phyloP scores from a whole-genome alignment of 768 basidiomycete species.

The Amyloporia xantha region DNA sequence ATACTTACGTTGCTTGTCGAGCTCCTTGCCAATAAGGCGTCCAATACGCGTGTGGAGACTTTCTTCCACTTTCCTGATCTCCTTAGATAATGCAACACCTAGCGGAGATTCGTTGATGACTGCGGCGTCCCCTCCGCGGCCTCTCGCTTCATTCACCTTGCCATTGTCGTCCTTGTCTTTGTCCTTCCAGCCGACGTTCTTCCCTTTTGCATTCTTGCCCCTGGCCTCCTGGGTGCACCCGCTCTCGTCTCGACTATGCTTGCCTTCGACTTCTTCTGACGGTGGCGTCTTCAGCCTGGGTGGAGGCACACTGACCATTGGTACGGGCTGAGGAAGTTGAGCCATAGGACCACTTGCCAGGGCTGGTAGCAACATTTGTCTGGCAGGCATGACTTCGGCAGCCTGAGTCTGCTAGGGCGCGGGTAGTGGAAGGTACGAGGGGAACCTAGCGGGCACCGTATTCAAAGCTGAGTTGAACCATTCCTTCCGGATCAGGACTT shows the following conservation, averaged over 20 bases:
- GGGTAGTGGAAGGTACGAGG: conserved; percentile 30
- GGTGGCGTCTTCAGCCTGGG: conserved; percentile 57
- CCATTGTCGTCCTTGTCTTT: conserved; percentile 35
- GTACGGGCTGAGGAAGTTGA: conserved; percentile 13
- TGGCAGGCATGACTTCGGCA: conserved; percentile 17
- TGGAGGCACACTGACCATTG: conserved; percentile 14
- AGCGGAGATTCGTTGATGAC: conserved; percentile 47
- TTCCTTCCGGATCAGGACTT: conserved; percentile 79
- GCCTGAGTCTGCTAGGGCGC: conserved; percentile 21
- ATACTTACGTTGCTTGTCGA: conserved; percentile 81
- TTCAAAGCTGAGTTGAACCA: conserved; percentile 72
- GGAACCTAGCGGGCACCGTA: conserved; percentile 55
- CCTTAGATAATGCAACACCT: conserved; percentile 56
- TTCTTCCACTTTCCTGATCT: conserved; percentile 81
- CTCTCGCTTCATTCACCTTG: conserved; percentile 39
- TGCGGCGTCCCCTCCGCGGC: conserved; percentile 21
- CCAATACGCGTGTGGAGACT: conserved; percentile 69
- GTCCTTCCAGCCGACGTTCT: conserved; percentile 59
- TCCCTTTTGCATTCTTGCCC: conserved; percentile 42
- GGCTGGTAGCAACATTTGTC: conserved; percentile 10
- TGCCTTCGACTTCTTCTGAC: conserved; percentile 68
- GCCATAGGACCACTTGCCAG: background rate
- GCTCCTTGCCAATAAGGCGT: conserved; percentile 76
- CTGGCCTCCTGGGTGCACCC: conserved; percentile 42
- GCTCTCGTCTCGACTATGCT: conserved; percentile 52